A percentile compares a stretch with the other conserved stretches of the same genome.
phyloP scores from a whole-genome alignment of 805 yeast genomes.

The Cyberlindnera mrakii region DNA sequence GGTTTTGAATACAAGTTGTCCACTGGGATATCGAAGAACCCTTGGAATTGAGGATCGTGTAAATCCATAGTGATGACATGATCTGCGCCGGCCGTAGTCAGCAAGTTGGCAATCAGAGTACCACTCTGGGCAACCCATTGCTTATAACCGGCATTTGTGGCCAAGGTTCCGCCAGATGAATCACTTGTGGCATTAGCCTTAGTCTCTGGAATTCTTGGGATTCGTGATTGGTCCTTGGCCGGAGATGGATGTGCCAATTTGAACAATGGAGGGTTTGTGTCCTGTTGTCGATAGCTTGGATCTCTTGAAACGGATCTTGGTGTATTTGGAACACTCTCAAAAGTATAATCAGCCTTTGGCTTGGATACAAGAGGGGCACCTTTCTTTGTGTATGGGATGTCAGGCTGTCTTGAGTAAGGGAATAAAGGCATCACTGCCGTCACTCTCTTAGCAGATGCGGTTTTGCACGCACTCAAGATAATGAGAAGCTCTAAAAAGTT shows the following conservation, averaged over 20 bases:
- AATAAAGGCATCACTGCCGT: slow-evolving; percentile 93
- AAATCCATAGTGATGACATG: slow-evolving; percentile 96
- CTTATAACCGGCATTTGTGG: slow-evolving; percentile 63
- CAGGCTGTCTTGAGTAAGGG: slow-evolving; percentile 95
- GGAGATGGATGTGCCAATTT: too few relatives aligned
- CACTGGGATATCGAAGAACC: slow-evolving; percentile 93
- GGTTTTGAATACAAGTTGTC: slow-evolving; percentile 91
- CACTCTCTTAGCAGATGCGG: slow-evolving; percentile 94
- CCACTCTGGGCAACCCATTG: slow-evolving; percentile 97
- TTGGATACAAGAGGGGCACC: slow-evolving; percentile 61
- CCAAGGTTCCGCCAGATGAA: slow-evolving; percentile 5
- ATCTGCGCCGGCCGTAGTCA: slow-evolving; percentile 93
- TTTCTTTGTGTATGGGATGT: slow-evolving; percentile 72
- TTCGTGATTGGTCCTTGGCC: slow-evolving; percentile 1
- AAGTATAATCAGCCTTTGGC: slow-evolving; percentile 33
- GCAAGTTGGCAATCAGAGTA: slow-evolving; percentile 78
- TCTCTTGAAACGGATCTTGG: slow-evolving; percentile 28
- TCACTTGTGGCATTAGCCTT: slow-evolving; percentile 13
- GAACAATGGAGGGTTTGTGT: too few relatives aligned
- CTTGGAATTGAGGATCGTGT: slow-evolving; percentile 97
- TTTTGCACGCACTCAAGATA: slow-evolving; percentile 89
- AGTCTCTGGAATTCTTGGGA: slow-evolving; percentile 31
- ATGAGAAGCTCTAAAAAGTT: slow-evolving; percentile 93
- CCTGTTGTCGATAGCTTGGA: neutral
- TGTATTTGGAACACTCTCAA: slow-evolving; percentile 46